Base-by-base conservation (phyloP, 2,329 filamentous ascomycete species). In the Neospermospora avenae region DNA sequence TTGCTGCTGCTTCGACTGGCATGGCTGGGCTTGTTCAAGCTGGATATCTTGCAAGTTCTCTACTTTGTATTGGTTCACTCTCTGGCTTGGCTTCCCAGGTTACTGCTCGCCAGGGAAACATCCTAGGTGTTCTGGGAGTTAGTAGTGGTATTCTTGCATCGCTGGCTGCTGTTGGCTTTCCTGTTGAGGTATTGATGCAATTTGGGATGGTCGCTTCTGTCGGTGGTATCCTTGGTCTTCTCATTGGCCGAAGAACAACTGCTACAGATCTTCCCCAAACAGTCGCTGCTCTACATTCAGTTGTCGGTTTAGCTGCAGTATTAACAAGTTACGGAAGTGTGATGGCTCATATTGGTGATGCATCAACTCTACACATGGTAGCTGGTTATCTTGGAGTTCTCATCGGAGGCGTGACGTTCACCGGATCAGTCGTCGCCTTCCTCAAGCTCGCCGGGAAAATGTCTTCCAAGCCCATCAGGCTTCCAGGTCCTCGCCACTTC, bases 221-320 rank as follows among this genome's bases (percentile, higher is more conserved):
- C 10, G 92, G 92, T 59, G 82, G 85, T 56, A 71, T 93, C 31
- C 77, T 84, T 65, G 87, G 90, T 34, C 82, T 90, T 53, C 72
- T 92, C 24, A 93, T 96, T 64, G 92, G 91, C 45, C 88, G 91
- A 68, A 84, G 91, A 13, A 96, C 96, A 66, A 96, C 91, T 0
- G 90, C 92, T 0, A 96, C 91, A 0, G 90, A 91, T 57, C 83
- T 96, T 1, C 92, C 92, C 0, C 91, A 96, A 73, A 96, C 91
- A 0, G 91, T 96, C 2, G 92, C 91, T 20, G 91, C 91, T 0
- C 78, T 96, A 31, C 92, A 96, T 75, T 96, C 91, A 0, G 91
- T 96, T 7, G 92, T 96, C 34, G 92, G 92, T 73, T 81, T 96
- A 0, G 91, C 91, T 11, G 92, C 92, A 10, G 91, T 96, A 0